Conservation (phyloP, 225 moss, liverwort and hornwort species). For the Thuidium tamariscinum region DNA sequence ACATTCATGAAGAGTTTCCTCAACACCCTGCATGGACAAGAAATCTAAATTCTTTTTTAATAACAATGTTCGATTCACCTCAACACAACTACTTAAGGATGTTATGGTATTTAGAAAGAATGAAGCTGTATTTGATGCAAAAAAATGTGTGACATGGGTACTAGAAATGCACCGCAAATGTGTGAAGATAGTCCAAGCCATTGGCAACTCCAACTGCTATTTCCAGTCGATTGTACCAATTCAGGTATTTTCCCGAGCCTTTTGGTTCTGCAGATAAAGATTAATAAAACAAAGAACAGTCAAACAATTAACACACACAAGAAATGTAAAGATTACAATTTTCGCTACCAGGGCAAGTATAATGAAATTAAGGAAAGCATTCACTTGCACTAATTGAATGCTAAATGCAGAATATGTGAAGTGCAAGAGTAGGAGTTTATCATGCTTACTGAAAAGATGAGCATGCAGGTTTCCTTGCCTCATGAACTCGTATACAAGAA, state of each 20-base stretch:
- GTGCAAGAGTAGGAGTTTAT: background rate
- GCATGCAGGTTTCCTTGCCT: slow-evolving; percentile 42
- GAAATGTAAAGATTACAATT: background rate
- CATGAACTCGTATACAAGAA: slow-evolving; percentile 59
- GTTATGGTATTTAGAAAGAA: background rate
- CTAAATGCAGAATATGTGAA: background rate
- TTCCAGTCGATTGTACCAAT: slow-evolving; percentile 29
- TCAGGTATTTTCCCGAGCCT: slow-evolving; percentile 15
- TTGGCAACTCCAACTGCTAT: slow-evolving; percentile 30
- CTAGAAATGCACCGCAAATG: slow-evolving; percentile 11
- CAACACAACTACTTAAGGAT: background rate
- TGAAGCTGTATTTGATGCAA: background rate
- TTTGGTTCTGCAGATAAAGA: background rate
- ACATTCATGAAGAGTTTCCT: background rate
- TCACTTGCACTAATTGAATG: background rate
- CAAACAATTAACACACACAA: background rate
- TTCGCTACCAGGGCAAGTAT: background rate
- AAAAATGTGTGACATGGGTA: background rate
- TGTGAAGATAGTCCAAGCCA: slow-evolving; percentile 28
- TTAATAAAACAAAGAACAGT: background rate
- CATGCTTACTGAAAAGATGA: slow-evolving; percentile 35
- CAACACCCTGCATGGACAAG: background rate
- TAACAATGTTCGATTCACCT: background rate
- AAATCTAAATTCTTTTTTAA: background rate
- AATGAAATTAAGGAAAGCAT: background rate